Evolutionary conservation across 176 grass and related monocot species (phyloP).

Genomic region (Oryza punctata): DNA sequence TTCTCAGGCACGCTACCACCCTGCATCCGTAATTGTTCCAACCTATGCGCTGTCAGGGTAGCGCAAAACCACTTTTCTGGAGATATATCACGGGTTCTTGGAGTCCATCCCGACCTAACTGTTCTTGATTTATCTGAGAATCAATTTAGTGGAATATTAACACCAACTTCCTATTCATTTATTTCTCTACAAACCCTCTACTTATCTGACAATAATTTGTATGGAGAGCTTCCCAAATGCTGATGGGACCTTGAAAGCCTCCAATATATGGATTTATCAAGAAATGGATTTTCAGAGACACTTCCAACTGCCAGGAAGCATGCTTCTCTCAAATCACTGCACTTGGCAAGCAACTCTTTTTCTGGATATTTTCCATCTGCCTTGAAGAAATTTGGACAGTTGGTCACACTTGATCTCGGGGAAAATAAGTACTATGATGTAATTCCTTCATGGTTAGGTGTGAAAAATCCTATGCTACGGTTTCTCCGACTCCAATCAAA

Average conservation of each 20-base stretch:
- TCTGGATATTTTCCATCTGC: not conserved
- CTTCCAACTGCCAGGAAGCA: not conserved
- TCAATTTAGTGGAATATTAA: slow-evolving; percentile 27
- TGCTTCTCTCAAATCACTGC: not conserved
- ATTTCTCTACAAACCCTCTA: slow-evolving; percentile 14
- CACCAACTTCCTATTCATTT: slow-evolving; percentile 20
- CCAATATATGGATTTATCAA: not conserved
- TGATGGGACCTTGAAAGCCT: not conserved
- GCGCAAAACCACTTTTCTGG: too few species aligned
- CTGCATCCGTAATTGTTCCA: slow-evolving; percentile 33
- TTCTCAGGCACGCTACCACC: slow-evolving; percentile 34
- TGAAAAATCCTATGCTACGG: not conserved
- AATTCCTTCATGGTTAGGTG: slow-evolving; percentile 32
- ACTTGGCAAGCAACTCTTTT: slow-evolving; percentile 31
- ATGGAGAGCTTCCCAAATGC: not conserved
- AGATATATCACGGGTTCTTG: too few species aligned
- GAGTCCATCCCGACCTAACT: not conserved
- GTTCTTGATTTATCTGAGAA: slow-evolving; percentile 36
- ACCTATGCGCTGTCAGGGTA: not conserved
- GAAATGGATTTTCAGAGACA: slow-evolving; percentile 19
- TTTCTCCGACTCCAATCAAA: slow-evolving; percentile 3
- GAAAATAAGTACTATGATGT: slow-evolving; percentile 4
- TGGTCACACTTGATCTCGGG: slow-evolving; percentile 7
- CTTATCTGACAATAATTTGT: slow-evolving; percentile 34
- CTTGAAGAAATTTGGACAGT: not conserved